These are phyloP conservation scores for Larix kaempferi DNA, from an alignment of 75 land plant species.

Conservation along the genomic window DNA sequence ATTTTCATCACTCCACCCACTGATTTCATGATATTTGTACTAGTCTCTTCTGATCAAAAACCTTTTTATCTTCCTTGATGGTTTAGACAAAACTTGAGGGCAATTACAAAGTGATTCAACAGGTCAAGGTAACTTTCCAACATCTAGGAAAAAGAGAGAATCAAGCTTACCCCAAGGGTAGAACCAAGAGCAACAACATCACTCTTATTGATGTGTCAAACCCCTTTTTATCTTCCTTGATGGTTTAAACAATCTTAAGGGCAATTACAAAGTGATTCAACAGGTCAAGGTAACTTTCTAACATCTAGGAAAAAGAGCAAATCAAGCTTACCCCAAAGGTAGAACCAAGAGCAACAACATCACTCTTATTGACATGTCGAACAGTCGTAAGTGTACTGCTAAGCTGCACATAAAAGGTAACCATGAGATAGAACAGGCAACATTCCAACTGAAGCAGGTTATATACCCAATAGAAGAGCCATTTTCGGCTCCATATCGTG, in stretches of 20 bases:
- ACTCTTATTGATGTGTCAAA: constrained; percentile 88
- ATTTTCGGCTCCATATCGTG: no score
- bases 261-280: neutral
- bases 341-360: constrained; percentile 91
- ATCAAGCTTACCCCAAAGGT: constrained; percentile 79
- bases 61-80: neutral
- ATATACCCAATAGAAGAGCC: neutral
- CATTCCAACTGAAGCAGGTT: neutral
- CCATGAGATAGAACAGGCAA: neutral
- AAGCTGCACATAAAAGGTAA: constrained; percentile 43
- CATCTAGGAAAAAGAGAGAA: neutral
- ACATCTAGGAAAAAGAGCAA: neutral
- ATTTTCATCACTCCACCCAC: neutral
- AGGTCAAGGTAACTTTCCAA: neutral
- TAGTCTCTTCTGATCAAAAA: neutral
- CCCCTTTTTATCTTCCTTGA: neutral
- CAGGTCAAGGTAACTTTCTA: neutral
- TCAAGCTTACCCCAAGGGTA: constrained; percentile 77
- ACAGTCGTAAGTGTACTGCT: constrained; percentile 73
- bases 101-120: neutral
- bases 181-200: constrained; percentile 95
- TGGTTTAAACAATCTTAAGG: no score
- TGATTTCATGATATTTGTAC: neutral
- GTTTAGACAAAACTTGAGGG: no score
- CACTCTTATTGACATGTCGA: constrained; percentile 90